Conservation (phyloP, 805 yeast species). For the Wickerhamomyces bisporus region DNA sequence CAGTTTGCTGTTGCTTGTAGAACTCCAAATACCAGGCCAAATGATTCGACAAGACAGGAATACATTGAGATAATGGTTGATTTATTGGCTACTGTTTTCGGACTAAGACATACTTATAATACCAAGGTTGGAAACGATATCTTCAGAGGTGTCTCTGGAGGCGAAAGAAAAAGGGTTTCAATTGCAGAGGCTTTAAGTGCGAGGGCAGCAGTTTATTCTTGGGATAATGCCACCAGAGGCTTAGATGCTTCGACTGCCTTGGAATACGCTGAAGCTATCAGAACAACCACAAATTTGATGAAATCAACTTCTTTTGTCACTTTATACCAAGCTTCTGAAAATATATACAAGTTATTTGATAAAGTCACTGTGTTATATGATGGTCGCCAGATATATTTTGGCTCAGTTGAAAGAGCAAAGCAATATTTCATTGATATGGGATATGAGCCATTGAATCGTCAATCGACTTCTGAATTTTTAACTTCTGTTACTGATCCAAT, state of each 20-base stretch:
- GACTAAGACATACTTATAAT: slow-evolving; percentile 52
- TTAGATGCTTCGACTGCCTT: slow-evolving; percentile 80
- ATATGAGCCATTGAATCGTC: slow-evolving; percentile 55
- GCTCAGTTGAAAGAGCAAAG: slow-evolving; percentile 51
- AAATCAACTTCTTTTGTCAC: slow-evolving; percentile 59
- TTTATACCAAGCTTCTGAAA: slow-evolving; percentile 64
- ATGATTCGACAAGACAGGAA: slow-evolving; percentile 40
- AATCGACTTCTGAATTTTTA: slow-evolving; percentile 66
- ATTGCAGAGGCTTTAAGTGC: slow-evolving; percentile 72
- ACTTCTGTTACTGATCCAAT: slow-evolving; percentile 66
- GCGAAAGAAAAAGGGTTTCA: slow-evolving; percentile 82
- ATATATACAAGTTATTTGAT: slow-evolving; percentile 59
- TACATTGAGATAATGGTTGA: slow-evolving; percentile 45
- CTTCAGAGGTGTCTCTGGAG: slow-evolving; percentile 76
- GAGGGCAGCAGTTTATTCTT: slow-evolving; percentile 59
- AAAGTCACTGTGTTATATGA: slow-evolving; percentile 55
- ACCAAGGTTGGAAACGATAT: slow-evolving; percentile 59
- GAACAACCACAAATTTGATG: slow-evolving; percentile 51
- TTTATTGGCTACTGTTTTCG: slow-evolving; percentile 48
- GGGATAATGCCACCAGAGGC: slow-evolving; percentile 86
- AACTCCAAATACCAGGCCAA: slow-evolving; percentile 52
- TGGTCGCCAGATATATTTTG: slow-evolving; percentile 61
- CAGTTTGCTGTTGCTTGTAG: slow-evolving; percentile 65
- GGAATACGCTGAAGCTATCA: slow-evolving; percentile 64
- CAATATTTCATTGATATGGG: slow-evolving; percentile 62